Evolutionary conservation across 108 stramenopile species (phyloP).

Genomic region (Fragilaria crotonensis): DNA sequence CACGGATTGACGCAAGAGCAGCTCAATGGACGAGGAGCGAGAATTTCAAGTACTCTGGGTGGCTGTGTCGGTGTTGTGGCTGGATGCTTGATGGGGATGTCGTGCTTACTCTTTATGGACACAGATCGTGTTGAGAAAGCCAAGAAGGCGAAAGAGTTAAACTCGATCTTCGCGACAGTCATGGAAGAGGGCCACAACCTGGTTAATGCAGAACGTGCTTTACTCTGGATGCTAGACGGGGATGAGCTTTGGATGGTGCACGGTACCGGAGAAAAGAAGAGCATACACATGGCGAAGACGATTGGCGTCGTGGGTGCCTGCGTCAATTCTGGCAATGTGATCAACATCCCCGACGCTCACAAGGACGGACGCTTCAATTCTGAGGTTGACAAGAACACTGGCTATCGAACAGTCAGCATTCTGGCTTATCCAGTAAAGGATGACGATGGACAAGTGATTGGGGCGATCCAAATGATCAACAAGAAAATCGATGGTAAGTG

Average conservation of each 20-base stretch:
- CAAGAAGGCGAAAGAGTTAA: slow-evolving; percentile 52
- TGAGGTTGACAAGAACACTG: slow-evolving; percentile 45
- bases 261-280: slow-evolving; percentile 17
- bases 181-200: slow-evolving; percentile 39
- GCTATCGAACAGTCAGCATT: slow-evolving; percentile 46
- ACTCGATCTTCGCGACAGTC: slow-evolving; percentile 48
- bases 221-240: slow-evolving; percentile 47
- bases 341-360: slow-evolving; percentile 53
- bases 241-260: slow-evolving; percentile 7
- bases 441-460: slow-evolving; percentile 31
- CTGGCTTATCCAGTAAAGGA: slow-evolving; percentile 41
- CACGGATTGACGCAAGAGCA: slow-evolving; percentile 55
- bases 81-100: slow-evolving; percentile 83
- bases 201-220: slow-evolving; percentile 44
- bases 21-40: slow-evolving; percentile 24
- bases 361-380: slow-evolving; percentile 48
- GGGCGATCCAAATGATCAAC: slow-evolving; percentile 55
- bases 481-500: slow-evolving; percentile 32
- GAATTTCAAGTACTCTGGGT: slow-evolving; percentile 37
- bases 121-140: slow-evolving; percentile 58
- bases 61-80: slow-evolving; percentile 70
- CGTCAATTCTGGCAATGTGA: slow-evolving; percentile 20
- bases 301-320: slow-evolving; percentile 43
- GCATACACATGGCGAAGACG: slow-evolving; percentile 20
- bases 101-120: slow-evolving; percentile 73